Base-by-base conservation (phyloP, 768 basidiomycete species). In the Rhodotorula babjevae region DNA sequence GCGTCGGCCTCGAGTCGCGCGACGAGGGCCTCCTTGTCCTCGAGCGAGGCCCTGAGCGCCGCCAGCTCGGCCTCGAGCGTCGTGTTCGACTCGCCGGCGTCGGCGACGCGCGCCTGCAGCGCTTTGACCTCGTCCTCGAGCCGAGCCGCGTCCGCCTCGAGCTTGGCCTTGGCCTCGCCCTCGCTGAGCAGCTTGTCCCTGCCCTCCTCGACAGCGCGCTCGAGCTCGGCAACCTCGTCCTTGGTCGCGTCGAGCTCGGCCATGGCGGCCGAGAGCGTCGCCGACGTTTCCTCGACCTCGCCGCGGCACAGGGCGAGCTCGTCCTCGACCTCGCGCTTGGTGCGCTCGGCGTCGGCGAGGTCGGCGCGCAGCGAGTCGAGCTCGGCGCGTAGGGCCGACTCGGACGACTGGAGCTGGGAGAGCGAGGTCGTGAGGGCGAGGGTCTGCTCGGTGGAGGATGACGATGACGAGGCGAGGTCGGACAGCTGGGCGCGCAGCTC, bases 21-120 rank as follows among this genome's bases (percentile, higher is more conserved):
- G 18, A 90, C 82, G 74, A 89, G 87, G 58, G 84, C 46, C 33
- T 67, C 68, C 46, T 72, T 72, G 23, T 69, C 68, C 36, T 67
- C 55, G 10, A 72, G 29, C 2, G 61, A 29, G 3, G 42, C 56
- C 40, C 68, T 33, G 1, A 75, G 52, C 1, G 49, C 36, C n/a
- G 57, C 36, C 23, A 75, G 33, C 61, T 69, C 23, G 6, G 63
- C 62, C 61, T 63, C 67, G 29, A 57, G 33, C 8, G 42, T 15
- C 0, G 40, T 0, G 23, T 42, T 29, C 3, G 57, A 31, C 2
- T 61, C 3, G 6, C 11, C 33, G 44, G 62, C 40, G 1, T 47
- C 29, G 2, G 67, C 74, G 27, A 50, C 14, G 12, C 36, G 40
- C 18, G 59, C 27, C 36, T 46, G 42, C 14, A 67, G 49, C 3